These are phyloP conservation scores for Echites panduratus DNA, from an alignment of 257 asterid genomes.

Conservation along the genomic window DNA sequence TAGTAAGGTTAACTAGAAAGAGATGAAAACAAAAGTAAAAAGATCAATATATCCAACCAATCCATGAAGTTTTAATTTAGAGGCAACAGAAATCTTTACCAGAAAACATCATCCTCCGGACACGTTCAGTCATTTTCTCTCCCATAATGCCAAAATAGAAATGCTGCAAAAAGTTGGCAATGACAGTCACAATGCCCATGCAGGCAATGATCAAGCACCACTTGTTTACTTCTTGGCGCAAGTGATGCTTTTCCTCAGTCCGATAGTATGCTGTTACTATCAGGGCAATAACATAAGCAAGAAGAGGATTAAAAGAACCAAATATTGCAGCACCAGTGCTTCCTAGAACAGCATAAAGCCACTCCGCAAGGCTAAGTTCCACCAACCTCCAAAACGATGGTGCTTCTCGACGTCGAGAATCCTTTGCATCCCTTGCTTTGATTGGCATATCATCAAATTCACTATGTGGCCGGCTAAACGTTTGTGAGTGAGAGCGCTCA, in stretches of 20 bases:
- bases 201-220: slow-evolving; percentile 92
- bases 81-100: slow-evolving; percentile 38
- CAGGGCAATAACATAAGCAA: slow-evolving; percentile 89
- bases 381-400: slow-evolving; percentile 96
- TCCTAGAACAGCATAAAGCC: slow-evolving; percentile 98
- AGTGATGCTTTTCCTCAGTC: slow-evolving; percentile 45
- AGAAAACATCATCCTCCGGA: slow-evolving; percentile 99
- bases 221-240: slow-evolving; percentile 62
- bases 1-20: background rate
- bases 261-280: slow-evolving; percentile 78
- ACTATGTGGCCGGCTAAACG: slow-evolving; percentile 83
- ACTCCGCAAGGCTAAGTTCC: slow-evolving; percentile 98
- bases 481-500: slow-evolving; percentile 97
- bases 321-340: slow-evolving; percentile 96
- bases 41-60: background rate
- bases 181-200: slow-evolving; percentile 94
- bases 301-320: slow-evolving; percentile 92
- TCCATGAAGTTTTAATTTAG: slow-evolving; percentile 4
- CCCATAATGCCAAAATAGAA: slow-evolving; percentile 99
- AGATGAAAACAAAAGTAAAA: background rate
- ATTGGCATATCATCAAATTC: slow-evolving; percentile 50
- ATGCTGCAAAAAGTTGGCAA: slow-evolving; percentile 97
- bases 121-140: slow-evolving; percentile 99
- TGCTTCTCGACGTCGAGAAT: slow-evolving; percentile 45
- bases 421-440: slow-evolving; percentile 42